A percentile compares a stretch with the other conserved stretches of the same genome.
These are phyloP conservation scores for Sugiyamaella marilandica DNA, from an alignment of 805 yeast species.

Conservation along the genomic window DNA sequence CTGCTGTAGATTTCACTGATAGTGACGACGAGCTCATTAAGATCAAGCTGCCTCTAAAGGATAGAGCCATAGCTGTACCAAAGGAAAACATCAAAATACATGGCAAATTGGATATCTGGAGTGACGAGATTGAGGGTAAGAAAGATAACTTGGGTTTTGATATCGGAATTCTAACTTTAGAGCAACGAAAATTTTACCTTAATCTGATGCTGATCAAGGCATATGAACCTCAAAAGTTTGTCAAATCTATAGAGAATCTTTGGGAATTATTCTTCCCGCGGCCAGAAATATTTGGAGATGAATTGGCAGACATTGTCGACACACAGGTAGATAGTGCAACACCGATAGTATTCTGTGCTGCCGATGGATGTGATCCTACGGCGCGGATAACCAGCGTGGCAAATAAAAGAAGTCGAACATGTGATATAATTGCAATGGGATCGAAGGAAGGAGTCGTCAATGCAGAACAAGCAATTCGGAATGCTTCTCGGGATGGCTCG, in stretches of 20 bases:
- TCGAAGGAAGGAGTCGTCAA: slow-evolving; percentile 56
- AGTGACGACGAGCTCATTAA: background rate
- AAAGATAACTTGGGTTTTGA: background rate
- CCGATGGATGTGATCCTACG: slow-evolving; percentile 65
- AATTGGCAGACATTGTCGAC: slow-evolving; percentile 22
- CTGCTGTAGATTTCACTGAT: background rate
- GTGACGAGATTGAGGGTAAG: background rate
- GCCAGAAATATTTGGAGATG: slow-evolving; percentile 11
- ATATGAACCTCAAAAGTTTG: slow-evolving; percentile 11
- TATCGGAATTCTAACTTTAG: background rate
- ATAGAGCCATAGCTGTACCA: background rate
- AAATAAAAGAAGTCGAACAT: slow-evolving; percentile 19
- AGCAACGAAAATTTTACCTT: background rate
- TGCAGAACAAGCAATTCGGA: slow-evolving; percentile 51
- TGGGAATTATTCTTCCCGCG: background rate
- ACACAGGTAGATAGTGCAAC: slow-evolving; percentile 17
- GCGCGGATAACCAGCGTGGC: slow-evolving; percentile 48
- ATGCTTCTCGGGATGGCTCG: slow-evolving; percentile 43
- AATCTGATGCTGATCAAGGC: background rate
- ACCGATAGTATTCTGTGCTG: slow-evolving; percentile 52
- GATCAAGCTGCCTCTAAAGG: background rate
- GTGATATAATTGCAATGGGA: slow-evolving; percentile 62
- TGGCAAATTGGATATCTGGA: background rate
- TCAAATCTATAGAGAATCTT: slow-evolving; percentile 5
- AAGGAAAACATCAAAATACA: background rate